These are phyloP conservation scores for Inga leiocalycina DNA, from an alignment of 306 rosid genomes.

Conservation along the genomic window DNA sequence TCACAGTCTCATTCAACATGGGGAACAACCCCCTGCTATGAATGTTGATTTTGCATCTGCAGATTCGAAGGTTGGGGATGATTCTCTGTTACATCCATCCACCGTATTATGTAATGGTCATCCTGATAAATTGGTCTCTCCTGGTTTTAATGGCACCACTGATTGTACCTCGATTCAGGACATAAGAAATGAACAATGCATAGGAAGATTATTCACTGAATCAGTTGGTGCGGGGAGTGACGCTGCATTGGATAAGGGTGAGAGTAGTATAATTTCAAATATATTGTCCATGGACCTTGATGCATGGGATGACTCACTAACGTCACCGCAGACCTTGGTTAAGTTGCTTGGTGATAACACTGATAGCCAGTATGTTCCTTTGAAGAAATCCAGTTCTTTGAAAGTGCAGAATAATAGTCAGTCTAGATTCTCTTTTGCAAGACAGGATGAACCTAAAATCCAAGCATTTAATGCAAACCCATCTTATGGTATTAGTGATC, in stretches of 20 bases:
- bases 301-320: slow-evolving; percentile 77
- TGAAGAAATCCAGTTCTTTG: slow-evolving; percentile 71
- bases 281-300: slow-evolving; percentile 87
- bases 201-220: slow-evolving; percentile 62
- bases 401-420: slow-evolving; percentile 79
- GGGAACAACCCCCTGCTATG: slow-evolving; percentile 50
- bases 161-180: slow-evolving; percentile 49
- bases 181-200: slow-evolving; percentile 52
- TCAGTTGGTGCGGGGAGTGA: slow-evolving; percentile 50
- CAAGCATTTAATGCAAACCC: slow-evolving; percentile 63
- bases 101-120: slow-evolving; percentile 56
- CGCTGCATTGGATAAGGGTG: slow-evolving; percentile 74
- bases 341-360: slow-evolving; percentile 69
- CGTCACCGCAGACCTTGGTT: slow-evolving; percentile 75
- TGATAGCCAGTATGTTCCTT: slow-evolving; percentile 53
- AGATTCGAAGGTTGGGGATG: slow-evolving; percentile 50
- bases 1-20: slow-evolving; percentile 41
- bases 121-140: slow-evolving; percentile 61
- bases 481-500: slow-evolving; percentile 56
- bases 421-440: slow-evolving; percentile 94
- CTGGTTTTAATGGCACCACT: slow-evolving; percentile 42
- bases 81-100: slow-evolving; percentile 49
- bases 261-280: slow-evolving; percentile 91
- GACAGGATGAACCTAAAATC: slow-evolving; percentile 75
- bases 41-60: slow-evolving; percentile 53